Evolutionary conservation across 2,329 filamentous ascomycete genomes (phyloP), one percentile per base, ranked within the genome.

Genomic region (Cordyceps pruinosa): DNA sequence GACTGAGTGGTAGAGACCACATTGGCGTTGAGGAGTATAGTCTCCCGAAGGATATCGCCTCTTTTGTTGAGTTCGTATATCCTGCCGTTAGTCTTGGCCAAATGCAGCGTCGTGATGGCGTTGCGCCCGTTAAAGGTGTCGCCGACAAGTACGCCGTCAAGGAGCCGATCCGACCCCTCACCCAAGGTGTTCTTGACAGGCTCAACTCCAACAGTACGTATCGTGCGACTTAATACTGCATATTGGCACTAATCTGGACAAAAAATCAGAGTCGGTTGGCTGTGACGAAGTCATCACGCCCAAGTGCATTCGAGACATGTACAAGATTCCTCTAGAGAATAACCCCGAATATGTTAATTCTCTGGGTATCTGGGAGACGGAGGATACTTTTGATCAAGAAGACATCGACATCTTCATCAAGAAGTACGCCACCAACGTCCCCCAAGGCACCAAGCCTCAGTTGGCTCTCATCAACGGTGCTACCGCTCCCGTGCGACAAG

Each of bases 271-370:
- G 25, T 21, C 58, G 13, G 58, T 57, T 3, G 49, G 39, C 23
- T 85, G 83, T 63, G 76, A 81, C 61, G 68, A 70, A n/a, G 74
- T 78, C 64, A 82, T 85, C 61, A 84, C 80, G 1, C 79, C 80
- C 0, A 73, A 75, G 41, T 85, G 82, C 62, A 70, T 82, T 34
- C 72, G 73, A 28, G 74, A 77, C 3, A 66, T 80, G n/a, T 79
- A 77, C 61, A 63, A 68, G 5, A 72, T 75, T 45, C 72, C 77
- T 21, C 32, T 54, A 13, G 51, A 57, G 3, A 62, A 70, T 4
- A 39, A 63, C 68, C 19, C 72, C 21, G 69, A 71, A 60, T 56
- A 55, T 13, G 51, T 56, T 35, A 80, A 82, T 65, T 75, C 72
- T 42, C 74, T 77, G 46, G 78, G 77, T 28, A 75, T 82, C 48